These are phyloP conservation scores for Solanum arcanum DNA, from an alignment of 257 asterid genomes.

Conservation along the genomic window DNA sequence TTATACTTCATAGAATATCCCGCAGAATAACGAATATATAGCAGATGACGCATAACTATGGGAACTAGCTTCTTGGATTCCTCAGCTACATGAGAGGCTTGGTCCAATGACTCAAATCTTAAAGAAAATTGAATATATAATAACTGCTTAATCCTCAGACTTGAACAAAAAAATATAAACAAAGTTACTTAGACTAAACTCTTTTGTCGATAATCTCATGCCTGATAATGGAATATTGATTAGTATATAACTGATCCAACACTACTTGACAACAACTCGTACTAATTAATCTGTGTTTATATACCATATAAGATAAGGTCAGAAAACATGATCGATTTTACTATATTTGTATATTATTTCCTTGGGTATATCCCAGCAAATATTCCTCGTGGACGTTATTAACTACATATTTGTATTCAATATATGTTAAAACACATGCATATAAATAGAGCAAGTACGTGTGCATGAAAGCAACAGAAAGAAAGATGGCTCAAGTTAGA, in stretches of 20 bases:
- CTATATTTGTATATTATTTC: neutral
- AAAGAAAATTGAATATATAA: neutral
- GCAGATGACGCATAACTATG: neutral
- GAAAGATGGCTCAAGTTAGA: neutral
- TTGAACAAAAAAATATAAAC: neutral
- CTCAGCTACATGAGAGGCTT: neutral
- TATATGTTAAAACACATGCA: neutral
- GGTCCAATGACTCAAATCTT: neutral
- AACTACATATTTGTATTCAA: neutral
- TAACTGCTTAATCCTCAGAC: neutral
- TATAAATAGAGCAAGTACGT: neutral
- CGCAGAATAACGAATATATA: neutral
- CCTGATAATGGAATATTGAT: neutral
- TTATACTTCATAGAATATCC: neutral
- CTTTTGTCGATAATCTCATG: neutral
- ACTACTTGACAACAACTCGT: neutral
- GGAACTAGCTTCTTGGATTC: neutral
- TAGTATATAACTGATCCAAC: neutral
- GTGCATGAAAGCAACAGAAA: slow-evolving; percentile 1
- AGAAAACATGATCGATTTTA: neutral
- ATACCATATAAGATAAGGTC: neutral
- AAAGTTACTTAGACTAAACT: neutral
- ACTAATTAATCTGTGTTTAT: neutral
- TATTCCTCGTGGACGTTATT: neutral
- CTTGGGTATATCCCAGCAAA: neutral